Base-by-base conservation (phyloP, 495 filamentous ascomycete genomes). In the Aspergillus carlsbadensis region DNA sequence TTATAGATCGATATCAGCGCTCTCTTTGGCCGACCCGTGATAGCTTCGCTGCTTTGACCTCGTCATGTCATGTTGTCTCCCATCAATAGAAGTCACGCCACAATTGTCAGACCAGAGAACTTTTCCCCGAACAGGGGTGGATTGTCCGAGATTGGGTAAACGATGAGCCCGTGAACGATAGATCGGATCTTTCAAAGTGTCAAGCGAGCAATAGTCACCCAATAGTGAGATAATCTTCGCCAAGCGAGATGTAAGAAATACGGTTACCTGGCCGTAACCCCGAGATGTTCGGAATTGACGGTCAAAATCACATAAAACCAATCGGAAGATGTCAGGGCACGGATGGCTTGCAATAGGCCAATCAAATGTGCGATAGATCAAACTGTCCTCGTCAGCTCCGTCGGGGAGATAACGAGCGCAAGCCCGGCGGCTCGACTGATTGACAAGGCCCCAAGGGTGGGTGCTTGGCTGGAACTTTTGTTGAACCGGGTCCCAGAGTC, bases 361-460 rank as follows among this genome's bases (percentile, higher is more conserved):
- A 62, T 62, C 44, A 62, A 26, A 26, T 2, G 24, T 2, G n/a
- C 56, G 39, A 58, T 60, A 60, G 61, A 60, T 64, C 57, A 59
- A 62, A 58, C 56, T 57, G 33, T 26, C 29, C 34, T 56, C 39
- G 43, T 61, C 59, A 61, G 48, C 55, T 47, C 40, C 53, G 45
- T 44, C 49, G 46, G 45, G 44, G 55, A 63, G 60, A 63, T 63
- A 63, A 63, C 56, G 36, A 40, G 40, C 34, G 5, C 20, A 50
- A 43, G 37, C 56, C 50, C 51, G 57, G 57, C 45, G 18, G 34
- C 34, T 50, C 47, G 47, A 39, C 17, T 21, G 31, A 20, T 18
- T 29, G 26, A 29, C 26, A 29, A 29, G 26, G n/a, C n/a, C n/a
- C n/a, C n/a, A n/a, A n/a, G n/a, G 26, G 8, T 8, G 26, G 26